Percentiles rank a stretch among this genome's conserved stretches.
These are phyloP conservation scores for Ogataea pilisensis DNA, from an alignment of 805 yeast genomes.

Conservation along the genomic window DNA sequence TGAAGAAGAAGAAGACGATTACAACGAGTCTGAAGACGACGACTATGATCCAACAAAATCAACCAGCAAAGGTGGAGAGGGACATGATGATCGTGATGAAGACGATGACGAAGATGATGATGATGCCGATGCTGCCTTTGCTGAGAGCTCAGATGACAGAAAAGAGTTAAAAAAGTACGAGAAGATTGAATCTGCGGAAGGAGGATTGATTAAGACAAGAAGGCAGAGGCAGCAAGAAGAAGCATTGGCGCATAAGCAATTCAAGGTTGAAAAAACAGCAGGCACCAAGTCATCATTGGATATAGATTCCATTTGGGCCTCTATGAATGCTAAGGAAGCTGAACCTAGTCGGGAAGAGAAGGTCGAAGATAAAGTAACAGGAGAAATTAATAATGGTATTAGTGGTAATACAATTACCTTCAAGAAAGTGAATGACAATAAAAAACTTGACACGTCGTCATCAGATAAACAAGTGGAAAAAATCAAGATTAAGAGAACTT, in stretches of 20 bases:
- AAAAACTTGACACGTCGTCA: no score
- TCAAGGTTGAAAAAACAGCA: conserved; percentile 11
- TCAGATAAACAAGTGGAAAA: conserved; percentile 35
- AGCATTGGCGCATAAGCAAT: conserved; percentile 17
- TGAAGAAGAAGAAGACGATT: conserved; percentile 37
- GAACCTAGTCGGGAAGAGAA: not conserved
- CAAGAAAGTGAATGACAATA: no score
- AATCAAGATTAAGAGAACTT: conserved; percentile 70
- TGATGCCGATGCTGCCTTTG: conserved; percentile 34
- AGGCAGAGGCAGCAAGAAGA: conserved; percentile 50
- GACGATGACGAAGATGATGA: conserved; percentile 30
- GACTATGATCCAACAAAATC: conserved; percentile 44
- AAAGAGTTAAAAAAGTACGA: conserved; percentile 38
- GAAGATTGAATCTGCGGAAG: conserved; percentile 49
- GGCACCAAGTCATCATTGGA: conserved; percentile 32
- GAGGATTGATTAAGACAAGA: conserved; percentile 71
- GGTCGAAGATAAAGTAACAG: not conserved
- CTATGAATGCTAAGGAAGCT: conserved; percentile 36
- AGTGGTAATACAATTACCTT: no score
- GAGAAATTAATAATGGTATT: no score
- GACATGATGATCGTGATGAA: conserved; percentile 8
- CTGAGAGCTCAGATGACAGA: conserved; percentile 27
- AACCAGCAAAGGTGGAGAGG: not conserved
- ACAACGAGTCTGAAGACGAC: conserved; percentile 54
- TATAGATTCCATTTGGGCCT: conserved; percentile 52